Evolutionary conservation across 805 yeast genomes (phyloP).

Genomic region (Nakazawaea sp.): DNA sequence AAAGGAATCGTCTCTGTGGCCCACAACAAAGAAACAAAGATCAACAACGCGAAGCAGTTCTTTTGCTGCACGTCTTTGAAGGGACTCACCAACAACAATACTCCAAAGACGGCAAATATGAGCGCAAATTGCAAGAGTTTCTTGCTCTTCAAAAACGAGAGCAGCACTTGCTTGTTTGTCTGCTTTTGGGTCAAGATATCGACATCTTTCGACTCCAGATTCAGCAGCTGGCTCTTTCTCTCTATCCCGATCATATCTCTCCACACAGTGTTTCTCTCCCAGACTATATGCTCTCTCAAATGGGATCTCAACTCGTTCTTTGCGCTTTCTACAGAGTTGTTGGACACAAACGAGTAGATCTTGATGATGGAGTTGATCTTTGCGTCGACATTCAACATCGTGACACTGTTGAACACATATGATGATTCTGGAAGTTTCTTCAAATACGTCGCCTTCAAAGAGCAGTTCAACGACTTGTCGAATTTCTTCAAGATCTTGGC

Average conservation of each 20-base stretch:
- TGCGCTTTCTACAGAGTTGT: constrained; percentile 31
- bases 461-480: constrained; percentile 70
- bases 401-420: constrained; percentile 45
- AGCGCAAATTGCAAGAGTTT: constrained; percentile 34
- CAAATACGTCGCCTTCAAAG: constrained; percentile 54
- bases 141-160: constrained; percentile 27
- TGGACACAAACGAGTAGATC: constrained; percentile 34
- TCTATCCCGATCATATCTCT: constrained; percentile 91
- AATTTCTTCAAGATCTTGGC: constrained; percentile 87
- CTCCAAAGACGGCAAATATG: constrained; percentile 42
- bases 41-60: constrained; percentile 78
- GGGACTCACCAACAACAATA: constrained; percentile 46
- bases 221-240: constrained; percentile 57
- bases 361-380: constrained; percentile 38
- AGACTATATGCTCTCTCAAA: constrained; percentile 86
- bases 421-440: constrained; percentile 38
- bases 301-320: constrained; percentile 41
- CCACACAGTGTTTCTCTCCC: constrained; percentile 99
- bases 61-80: constrained; percentile 57
- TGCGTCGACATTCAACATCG: constrained; percentile 41
- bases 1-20: constrained; percentile 93
- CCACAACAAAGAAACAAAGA: constrained; percentile 84
- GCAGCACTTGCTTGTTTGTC: constrained; percentile 8
- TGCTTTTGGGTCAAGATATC: constrained; percentile 16
- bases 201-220: constrained; percentile 15